Percentiles rank a stretch among this genome's conserved stretches.
These are phyloP conservation scores for Rubus parviflorus DNA, from an alignment of 306 rosid genomes.

Conservation along the genomic window DNA sequence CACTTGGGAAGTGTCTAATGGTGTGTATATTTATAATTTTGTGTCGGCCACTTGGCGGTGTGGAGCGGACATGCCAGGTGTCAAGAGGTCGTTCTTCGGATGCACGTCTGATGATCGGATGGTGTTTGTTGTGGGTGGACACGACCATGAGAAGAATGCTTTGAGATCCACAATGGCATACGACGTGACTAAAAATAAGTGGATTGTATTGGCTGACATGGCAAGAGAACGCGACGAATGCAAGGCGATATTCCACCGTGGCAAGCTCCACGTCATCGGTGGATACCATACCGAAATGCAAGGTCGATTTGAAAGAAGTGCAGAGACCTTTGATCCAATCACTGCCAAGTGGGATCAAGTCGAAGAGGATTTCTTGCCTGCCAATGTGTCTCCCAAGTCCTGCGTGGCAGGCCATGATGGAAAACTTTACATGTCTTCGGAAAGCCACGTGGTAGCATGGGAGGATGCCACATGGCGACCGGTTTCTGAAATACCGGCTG, in stretches of 20 bases:
- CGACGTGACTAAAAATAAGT: not conserved
- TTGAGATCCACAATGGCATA: not conserved
- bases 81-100: not conserved
- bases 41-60: not conserved
- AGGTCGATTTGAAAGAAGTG: not conserved
- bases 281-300: not conserved
- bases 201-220: not conserved
- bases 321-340: not conserved
- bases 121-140: not conserved
- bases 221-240: not conserved
- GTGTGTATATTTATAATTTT: not conserved
- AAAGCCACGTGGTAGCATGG: not conserved
- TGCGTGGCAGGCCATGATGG: not conserved
- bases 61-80: constrained; percentile 2
- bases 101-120: not conserved
- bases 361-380: not conserved
- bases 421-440: not conserved
- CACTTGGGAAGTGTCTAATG: not conserved
- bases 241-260: not conserved
- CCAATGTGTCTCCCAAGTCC: not conserved
- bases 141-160: not conserved
- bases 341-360: not conserved
- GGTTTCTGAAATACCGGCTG: not conserved
- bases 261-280: not conserved
- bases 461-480: not conserved